A percentile compares a stretch with the other conserved stretches of the same genome.
These are phyloP conservation scores for Metschnikowia corniflorae DNA, from an alignment of 805 yeast genomes.

Conservation along the genomic window DNA sequence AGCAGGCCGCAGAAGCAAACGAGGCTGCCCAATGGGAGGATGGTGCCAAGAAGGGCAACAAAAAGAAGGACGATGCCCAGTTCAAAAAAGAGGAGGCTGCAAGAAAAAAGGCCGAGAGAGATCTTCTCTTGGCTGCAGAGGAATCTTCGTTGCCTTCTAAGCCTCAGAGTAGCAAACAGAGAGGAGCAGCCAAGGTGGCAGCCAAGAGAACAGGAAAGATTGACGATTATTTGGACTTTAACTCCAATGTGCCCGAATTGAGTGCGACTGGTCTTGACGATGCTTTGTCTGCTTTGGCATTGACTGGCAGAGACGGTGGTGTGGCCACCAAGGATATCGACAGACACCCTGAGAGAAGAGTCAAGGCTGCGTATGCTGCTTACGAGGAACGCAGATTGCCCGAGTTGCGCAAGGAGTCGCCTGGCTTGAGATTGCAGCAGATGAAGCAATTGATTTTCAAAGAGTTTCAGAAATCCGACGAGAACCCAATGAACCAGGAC, in stretches of 20 bases:
- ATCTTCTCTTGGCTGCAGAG: slow-evolving; percentile 59
- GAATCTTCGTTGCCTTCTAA: slow-evolving; percentile 62
- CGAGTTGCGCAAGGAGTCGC: slow-evolving; percentile 67
- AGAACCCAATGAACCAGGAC: slow-evolving; percentile 81
- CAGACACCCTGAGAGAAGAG: slow-evolving; percentile 85
- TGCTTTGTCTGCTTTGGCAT: slow-evolving; percentile 73
- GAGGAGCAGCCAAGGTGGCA: slow-evolving; percentile 69
- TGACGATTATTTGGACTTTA: slow-evolving; percentile 61
- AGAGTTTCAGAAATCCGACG: slow-evolving; percentile 77
- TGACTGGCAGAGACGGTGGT: slow-evolving; percentile 56
- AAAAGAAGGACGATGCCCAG: slow-evolving; percentile 66
- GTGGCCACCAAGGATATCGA: slow-evolving; percentile 64
- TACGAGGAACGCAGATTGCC: slow-evolving; percentile 71
- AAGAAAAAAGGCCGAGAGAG: slow-evolving; percentile 79
- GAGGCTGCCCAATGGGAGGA: slow-evolving; percentile 68
- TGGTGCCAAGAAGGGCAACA: slow-evolving; percentile 65
- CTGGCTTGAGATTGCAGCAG: slow-evolving; percentile 78
- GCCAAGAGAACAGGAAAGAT: slow-evolving; percentile 57
- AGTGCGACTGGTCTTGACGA: slow-evolving; percentile 73
- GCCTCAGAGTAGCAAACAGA: slow-evolving; percentile 48
- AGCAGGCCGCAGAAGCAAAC: slow-evolving; percentile 42
- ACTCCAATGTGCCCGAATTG: slow-evolving; percentile 48
- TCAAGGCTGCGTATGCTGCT: slow-evolving; percentile 73
- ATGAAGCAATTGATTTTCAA: slow-evolving; percentile 68
- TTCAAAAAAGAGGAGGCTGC: slow-evolving; percentile 74